phyloP scores from a whole-genome alignment of 371 early-diverging fungal species.

The Catenaria anguillulae region DNA sequence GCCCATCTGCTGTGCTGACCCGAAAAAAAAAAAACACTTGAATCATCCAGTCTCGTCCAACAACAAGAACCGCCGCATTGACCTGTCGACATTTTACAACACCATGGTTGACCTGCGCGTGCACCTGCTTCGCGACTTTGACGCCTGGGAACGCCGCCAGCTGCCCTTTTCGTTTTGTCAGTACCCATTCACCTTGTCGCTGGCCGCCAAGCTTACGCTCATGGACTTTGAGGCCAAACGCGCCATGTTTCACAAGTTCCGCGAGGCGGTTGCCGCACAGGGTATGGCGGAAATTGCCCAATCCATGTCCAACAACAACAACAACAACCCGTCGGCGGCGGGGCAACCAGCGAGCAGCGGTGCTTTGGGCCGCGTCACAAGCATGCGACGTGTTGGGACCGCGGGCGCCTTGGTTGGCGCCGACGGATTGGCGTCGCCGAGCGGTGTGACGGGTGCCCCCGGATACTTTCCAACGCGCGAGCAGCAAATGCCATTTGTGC shows the following conservation, averaged over 20 bases:
- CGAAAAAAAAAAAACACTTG: not conserved
- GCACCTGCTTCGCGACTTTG: constrained; percentile 62
- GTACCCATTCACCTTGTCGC: constrained; percentile 75
- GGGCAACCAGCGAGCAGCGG: no score
- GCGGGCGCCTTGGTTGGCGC: not conserved
- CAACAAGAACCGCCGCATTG: constrained; percentile 36
- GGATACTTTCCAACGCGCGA: not conserved
- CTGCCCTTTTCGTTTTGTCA: constrained; percentile 76
- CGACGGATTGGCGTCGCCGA: no score
- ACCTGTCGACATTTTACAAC: constrained; percentile 66
- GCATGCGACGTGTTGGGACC: no score
- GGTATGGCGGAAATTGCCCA: constrained; percentile 5
- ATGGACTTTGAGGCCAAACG: constrained; percentile 74
- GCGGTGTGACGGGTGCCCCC: not conserved
- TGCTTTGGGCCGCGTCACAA: no score
- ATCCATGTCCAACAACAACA: no score
- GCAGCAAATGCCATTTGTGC: constrained; percentile 50
- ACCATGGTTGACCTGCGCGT: constrained; percentile 62
- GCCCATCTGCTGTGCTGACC: constrained; percentile 16
- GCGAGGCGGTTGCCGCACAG: constrained; percentile 23
- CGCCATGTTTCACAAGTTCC: constrained; percentile 62
- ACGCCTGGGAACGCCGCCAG: constrained; percentile 66
- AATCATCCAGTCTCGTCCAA: constrained; percentile 57
- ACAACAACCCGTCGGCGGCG: no score
- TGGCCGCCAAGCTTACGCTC: constrained; percentile 72